Evolutionary conservation across 2,329 filamentous ascomycete species (phyloP).

Genomic region (Neoarthrinium moseri): DNA sequence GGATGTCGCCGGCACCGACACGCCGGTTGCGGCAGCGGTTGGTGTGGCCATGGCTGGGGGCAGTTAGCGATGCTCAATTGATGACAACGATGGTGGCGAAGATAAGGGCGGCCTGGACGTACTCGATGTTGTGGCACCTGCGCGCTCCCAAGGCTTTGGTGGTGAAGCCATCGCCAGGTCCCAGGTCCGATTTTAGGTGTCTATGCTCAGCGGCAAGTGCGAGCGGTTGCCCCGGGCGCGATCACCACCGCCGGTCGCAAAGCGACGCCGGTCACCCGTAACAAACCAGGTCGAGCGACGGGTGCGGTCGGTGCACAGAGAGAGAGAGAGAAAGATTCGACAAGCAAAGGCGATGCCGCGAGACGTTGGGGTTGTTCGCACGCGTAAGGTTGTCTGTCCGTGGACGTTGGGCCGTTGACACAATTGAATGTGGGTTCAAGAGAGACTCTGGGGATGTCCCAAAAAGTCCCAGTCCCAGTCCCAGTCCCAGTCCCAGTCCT

Average conservation of each 20-base stretch:
- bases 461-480: too few species aligned
- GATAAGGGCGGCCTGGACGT: conserved; percentile 8
- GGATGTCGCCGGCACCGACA: conserved; percentile 38
- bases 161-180: conserved; percentile 68
- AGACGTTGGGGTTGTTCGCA: too few species aligned
- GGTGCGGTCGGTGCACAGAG: not conserved
- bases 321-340: not conserved
- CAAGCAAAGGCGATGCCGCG: too few species aligned
- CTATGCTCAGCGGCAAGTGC: too few species aligned
- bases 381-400: too few species aligned
- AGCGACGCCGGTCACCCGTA: not conserved
- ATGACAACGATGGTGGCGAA: not conserved
- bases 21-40: conserved; percentile 40
- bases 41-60: conserved; percentile 32
- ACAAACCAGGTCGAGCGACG: too few species aligned
- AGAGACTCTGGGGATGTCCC: too few species aligned
- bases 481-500: not conserved
- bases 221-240: not conserved
- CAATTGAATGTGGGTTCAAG: too few species aligned
- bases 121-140: conserved; percentile 50
- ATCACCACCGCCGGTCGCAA: conserved; percentile 1
- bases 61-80: not conserved
- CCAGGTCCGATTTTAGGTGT: too few species aligned
- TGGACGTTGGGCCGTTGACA: too few species aligned
- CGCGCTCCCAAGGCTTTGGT: conserved; percentile 95